Conservation (phyloP, 176 grass and related monocot genomes). For the Lolium rigidum region DNA sequence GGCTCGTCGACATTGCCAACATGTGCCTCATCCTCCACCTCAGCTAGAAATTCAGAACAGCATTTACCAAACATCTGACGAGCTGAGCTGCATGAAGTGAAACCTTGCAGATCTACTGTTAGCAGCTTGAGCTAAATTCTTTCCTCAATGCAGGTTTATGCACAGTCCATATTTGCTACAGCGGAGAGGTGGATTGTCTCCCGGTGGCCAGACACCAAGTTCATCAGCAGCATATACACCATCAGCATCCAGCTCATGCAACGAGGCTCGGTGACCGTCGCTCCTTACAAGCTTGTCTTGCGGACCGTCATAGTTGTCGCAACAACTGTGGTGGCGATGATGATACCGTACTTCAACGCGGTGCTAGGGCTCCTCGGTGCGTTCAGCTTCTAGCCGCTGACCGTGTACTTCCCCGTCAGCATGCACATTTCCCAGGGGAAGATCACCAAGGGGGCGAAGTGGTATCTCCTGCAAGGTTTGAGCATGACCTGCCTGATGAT, state of each 20-base stretch:
- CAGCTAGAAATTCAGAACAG: neutral
- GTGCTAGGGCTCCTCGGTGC: conserved; percentile 83
- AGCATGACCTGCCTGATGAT: conserved; percentile 61
- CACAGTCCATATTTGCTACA: conserved; percentile 71
- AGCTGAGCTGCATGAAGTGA: neutral
- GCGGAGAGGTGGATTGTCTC: conserved; percentile 51
- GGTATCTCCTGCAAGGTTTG: conserved; percentile 66
- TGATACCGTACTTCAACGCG: conserved; percentile 87
- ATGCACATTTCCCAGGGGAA: conserved; percentile 74
- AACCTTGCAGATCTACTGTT: too few relatives aligned
- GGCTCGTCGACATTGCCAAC: conserved; percentile 78
- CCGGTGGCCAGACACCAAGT: conserved; percentile 72
- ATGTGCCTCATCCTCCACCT: conserved; percentile 81
- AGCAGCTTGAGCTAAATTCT: too few relatives aligned
- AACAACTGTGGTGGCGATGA: conserved; percentile 75
- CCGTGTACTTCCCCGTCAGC: conserved; percentile 81
- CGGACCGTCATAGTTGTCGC: conserved; percentile 56
- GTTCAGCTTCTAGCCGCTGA: conserved; percentile 85
- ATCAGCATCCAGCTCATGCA: conserved; percentile 49
- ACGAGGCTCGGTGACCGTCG: conserved; percentile 50
- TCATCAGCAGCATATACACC: conserved; percentile 65
- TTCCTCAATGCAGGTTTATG: conserved; percentile 58
- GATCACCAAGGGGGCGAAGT: conserved; percentile 57
- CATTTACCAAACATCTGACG: neutral
- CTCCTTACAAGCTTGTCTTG: conserved; percentile 56